phyloP scores from a whole-genome alignment of 2,329 filamentous ascomycete species.

The Alternaria alternata region DNA sequence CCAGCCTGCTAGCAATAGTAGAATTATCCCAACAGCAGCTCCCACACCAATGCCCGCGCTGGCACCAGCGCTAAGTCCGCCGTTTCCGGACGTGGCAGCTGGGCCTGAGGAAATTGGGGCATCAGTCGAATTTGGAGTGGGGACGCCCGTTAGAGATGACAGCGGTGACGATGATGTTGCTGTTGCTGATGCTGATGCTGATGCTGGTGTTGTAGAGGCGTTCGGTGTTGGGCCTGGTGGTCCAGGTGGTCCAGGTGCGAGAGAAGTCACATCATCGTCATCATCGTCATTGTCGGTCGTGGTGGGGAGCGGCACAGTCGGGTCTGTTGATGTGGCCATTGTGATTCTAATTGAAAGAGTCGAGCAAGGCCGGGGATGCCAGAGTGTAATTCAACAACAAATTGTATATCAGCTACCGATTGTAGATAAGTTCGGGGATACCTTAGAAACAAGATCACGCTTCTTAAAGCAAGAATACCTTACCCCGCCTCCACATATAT shows the following conservation, averaged over 20 bases:
- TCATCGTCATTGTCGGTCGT: constrained; percentile 20
- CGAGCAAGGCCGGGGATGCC: background rate
- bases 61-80: constrained; percentile 19
- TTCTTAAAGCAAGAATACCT: background rate
- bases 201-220: background rate
- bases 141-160: constrained; percentile 1
- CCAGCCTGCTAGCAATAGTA: constrained; percentile 22
- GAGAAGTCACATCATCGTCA: constrained; percentile 18
- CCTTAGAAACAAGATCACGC: background rate
- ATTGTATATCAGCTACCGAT: background rate
- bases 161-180: background rate
- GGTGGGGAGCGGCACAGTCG: constrained; percentile 20
- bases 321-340: constrained; percentile 20
- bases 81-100: background rate
- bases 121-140: constrained; percentile 8
- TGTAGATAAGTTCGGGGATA: background rate
- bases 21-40: constrained; percentile 20
- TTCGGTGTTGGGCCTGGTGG: background rate
- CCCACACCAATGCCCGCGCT: constrained; percentile 29
- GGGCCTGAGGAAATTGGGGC: constrained; percentile 1
- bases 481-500: background rate
- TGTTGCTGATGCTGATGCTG: background rate
- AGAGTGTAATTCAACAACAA: background rate
- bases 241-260: constrained; percentile 3
- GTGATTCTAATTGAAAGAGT: background rate